Evolutionary conservation across 2,329 filamentous ascomycete genomes (phyloP), one percentile per base, ranked within the genome.

Genomic region (Zasmidium cellare): DNA sequence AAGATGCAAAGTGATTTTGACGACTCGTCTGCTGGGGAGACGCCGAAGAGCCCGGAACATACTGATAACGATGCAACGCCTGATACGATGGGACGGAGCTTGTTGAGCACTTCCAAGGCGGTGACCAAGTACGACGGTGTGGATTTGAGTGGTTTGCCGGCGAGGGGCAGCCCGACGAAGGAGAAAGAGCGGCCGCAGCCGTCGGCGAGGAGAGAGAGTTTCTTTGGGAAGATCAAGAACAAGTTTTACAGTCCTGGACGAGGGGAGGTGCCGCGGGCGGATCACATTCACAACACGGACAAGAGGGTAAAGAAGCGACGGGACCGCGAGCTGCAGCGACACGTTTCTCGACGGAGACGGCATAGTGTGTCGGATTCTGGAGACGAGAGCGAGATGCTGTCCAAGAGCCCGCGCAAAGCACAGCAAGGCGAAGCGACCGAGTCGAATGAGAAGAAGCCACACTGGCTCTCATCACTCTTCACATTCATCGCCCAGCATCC

Each of bases 401-500:
- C 23, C 1, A 61, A 59, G 20, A 65, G 57, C 49, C 58, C 67
- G 24, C 66, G 67, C n/a, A 70, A 71, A 51, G 56, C 61, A 47
- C 63, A 61, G 53, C 56, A 66, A 28, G 35, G 59, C 19, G 47
- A 44, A 41, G 57, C 35, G 22, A 48, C 60, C 18, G 46, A 58
- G 24, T 52, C 58, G 3, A 51, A 59, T 24, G 23, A 60, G 44
- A 59, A 59, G 51, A 62, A 65, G 63, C 53, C 64, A 19, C 60
- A 70, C 58, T 69, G 67, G 67, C 55, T 72, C 23, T 61, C 77
- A 2, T 76, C 80, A 35, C 75, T 87, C 61, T 83, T 89, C 67
- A 79, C 80, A 18, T 85, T 86, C 72, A 77, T 90, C 54, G 84
- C 87, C 65, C 79, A 81, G 3, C 85, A 88, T 64, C 87, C 87